These are phyloP conservation scores for Penicillium sumatraense DNA, from an alignment of 2,329 filamentous ascomycete species.

Conservation along the genomic window DNA sequence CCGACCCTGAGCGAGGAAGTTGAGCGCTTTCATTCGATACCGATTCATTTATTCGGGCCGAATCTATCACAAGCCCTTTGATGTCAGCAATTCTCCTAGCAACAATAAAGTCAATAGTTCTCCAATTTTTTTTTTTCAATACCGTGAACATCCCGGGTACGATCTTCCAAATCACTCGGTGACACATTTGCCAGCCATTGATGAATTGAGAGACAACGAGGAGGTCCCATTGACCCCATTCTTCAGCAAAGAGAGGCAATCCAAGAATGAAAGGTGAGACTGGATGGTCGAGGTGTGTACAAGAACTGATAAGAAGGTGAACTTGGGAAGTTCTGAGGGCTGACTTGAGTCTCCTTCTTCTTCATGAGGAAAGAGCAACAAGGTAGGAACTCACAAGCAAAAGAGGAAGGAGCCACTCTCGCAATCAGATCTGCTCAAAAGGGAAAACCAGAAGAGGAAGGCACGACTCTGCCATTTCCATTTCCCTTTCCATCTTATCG, in stretches of 20 bases:
- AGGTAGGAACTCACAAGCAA: too few relatives aligned
- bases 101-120: background rate
- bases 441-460: too few relatives aligned
- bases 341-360: too few relatives aligned
- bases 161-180: background rate
- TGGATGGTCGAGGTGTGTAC: too few relatives aligned
- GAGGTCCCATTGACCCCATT: conserved; percentile 17
- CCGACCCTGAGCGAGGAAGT: background rate
- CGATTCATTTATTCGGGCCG: background rate
- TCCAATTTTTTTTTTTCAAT: background rate
- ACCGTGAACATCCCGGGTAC: background rate
- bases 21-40: background rate
- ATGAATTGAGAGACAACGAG: conserved; percentile 9
- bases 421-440: too few relatives aligned
- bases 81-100: background rate
- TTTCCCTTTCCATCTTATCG: too few relatives aligned
- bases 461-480: too few relatives aligned
- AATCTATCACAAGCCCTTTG: background rate
- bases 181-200: conserved; percentile 21
- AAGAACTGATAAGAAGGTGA: too few relatives aligned
- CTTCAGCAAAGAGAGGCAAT: background rate
- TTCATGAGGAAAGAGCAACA: too few relatives aligned
- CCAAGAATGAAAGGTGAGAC: too few relatives aligned
- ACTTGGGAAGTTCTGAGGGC: too few relatives aligned
- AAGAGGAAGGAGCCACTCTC: too few relatives aligned